Evolutionary conservation across 352 stramenopile species (phyloP), one percentile per base, ranked within the genome.

Genomic region (Phytophthora hybrid): DNA sequence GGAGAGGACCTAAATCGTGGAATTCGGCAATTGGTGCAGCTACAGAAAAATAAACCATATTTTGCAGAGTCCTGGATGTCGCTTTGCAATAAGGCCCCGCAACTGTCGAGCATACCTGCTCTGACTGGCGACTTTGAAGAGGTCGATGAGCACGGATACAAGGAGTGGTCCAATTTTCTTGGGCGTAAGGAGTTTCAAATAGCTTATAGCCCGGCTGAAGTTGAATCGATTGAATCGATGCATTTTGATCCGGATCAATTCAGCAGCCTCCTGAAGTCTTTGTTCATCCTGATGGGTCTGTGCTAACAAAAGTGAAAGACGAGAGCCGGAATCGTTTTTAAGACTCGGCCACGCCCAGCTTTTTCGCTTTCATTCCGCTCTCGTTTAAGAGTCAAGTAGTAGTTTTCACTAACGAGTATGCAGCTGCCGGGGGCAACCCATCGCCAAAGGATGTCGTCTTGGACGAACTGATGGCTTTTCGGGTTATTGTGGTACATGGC

Each of bases 351-450:
- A 68, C 49, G 8, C 61, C 61, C 11, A 60, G 61, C 61, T 68
- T 68, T 60, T 55, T 23, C 31, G 49, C 51, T 0, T 68, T 60
- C 26, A 14, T 68, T 3, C 37, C 61, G 11, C 8, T 68, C 19
- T 68, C 51, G 8, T 54, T 68, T 14, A 56, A 51, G 19, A 68
- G 47, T 4, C 61, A 60, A 46, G 61, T 68, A 7, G 51, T 68
- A 0, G 51, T 19, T 5, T 68, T 60, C 21, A 39, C 13, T 46
- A 55, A 55, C 37, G 10, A 14, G 4, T 14, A 46, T 14, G n/a
- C n/a, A n/a, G n/a, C n/a, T n/a, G n/a, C n/a, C n/a, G n/a, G n/a
- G n/a, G n/a, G n/a, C n/a, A n/a, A n/a, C n/a, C n/a, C n/a, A n/a
- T n/a, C n/a, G n/a, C n/a, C n/a, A n/a, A n/a, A n/a, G n/a, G n/a